Conservation (phyloP, 495 filamentous ascomycete species). For the Trichoderma asperelloides region DNA sequence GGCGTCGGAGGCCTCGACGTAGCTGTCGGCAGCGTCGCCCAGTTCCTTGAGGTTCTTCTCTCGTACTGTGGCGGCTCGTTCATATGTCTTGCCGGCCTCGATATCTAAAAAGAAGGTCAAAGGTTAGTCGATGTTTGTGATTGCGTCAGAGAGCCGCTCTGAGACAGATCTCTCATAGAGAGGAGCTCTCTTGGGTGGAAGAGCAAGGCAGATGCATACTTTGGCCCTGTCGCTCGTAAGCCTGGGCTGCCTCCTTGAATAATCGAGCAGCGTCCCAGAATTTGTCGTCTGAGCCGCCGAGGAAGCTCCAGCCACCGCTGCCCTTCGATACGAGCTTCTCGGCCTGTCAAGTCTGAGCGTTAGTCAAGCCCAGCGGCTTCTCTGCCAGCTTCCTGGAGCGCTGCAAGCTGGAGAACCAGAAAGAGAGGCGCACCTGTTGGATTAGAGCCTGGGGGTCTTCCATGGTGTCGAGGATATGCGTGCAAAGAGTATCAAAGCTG, state of each 20-base stretch:
- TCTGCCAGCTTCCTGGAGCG: neutral
- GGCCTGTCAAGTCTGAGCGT: conserved; percentile 46
- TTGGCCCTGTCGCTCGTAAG: conserved; percentile 64
- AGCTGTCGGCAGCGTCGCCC: conserved; percentile 76
- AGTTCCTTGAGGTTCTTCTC: conserved; percentile 70
- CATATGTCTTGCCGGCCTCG: conserved; percentile 73
- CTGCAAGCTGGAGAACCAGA: conserved; percentile 14
- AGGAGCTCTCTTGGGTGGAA: neutral
- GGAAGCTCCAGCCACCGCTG: conserved; percentile 61
- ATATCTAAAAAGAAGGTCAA: conserved; percentile 40
- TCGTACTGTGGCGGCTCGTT: conserved; percentile 70
- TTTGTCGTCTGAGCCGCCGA: conserved; percentile 73
- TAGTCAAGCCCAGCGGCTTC: conserved; percentile 15
- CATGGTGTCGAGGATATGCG: conserved; percentile 19
- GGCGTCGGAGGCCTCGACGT: conserved; percentile 66
- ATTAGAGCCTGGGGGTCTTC: conserved; percentile 38
- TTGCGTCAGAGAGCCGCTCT: neutral
- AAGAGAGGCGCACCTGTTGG: conserved; percentile 30
- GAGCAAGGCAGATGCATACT: conserved; percentile 33
- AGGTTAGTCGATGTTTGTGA: no score
- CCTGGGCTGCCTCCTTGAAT: conserved; percentile 74
- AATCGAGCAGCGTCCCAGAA: conserved; percentile 75
- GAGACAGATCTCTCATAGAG: neutral
- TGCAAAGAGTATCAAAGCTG: neutral
- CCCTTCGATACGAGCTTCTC: conserved; percentile 66